Percentiles rank a stretch among this genome's conserved stretches.
phyloP scores from a whole-genome alignment of 257 asterid species.

The Salvia hispanica region DNA sequence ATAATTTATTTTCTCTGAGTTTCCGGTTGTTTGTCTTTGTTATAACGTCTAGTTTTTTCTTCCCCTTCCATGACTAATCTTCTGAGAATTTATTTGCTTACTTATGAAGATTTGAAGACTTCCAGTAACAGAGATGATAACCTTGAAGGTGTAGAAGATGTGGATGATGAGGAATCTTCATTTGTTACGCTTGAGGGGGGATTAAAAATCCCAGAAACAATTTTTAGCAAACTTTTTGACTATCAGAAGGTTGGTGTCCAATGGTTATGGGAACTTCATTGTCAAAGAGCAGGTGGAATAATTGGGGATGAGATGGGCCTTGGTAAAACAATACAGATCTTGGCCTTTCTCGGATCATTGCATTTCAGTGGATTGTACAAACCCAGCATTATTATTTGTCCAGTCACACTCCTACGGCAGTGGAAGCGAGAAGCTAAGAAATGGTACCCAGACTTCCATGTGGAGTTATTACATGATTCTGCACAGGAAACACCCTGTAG shows the following conservation, averaged over 20 bases:
- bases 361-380: slow-evolving; percentile 86
- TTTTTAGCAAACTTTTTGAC: slow-evolving; percentile 74
- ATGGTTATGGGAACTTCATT: slow-evolving; percentile 99
- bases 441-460: slow-evolving; percentile 86
- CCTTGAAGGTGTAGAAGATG: slow-evolving; percentile 53
- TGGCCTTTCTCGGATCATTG: slow-evolving; percentile 88
- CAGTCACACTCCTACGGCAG: slow-evolving; percentile 88
- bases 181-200: slow-evolving; percentile 94
- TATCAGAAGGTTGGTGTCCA: slow-evolving; percentile 98
- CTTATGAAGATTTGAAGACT: slow-evolving; percentile 53
- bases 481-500: slow-evolving; percentile 54
- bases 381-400: slow-evolving; percentile 91
- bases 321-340: slow-evolving; percentile 90
- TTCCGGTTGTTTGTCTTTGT: slow-evolving; percentile 6
- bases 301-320: slow-evolving; percentile 99
- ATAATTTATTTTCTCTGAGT: slow-evolving; percentile 11
- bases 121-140: slow-evolving; percentile 57
- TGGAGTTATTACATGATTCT: slow-evolving; percentile 92
- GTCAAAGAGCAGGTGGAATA: slow-evolving; percentile 97
- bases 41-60: slow-evolving; percentile 2
- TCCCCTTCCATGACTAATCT: slow-evolving; percentile 18
- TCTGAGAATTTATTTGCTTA: slow-evolving; percentile 29
- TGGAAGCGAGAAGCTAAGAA: slow-evolving; percentile 92
- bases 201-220: slow-evolving; percentile 70
- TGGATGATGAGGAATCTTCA: slow-evolving; percentile 50